A percentile compares a stretch with the other conserved stretches of the same genome.
phyloP scores from a whole-genome alignment of 352 stramenopile genomes.

The Pythium folliculosum region DNA sequence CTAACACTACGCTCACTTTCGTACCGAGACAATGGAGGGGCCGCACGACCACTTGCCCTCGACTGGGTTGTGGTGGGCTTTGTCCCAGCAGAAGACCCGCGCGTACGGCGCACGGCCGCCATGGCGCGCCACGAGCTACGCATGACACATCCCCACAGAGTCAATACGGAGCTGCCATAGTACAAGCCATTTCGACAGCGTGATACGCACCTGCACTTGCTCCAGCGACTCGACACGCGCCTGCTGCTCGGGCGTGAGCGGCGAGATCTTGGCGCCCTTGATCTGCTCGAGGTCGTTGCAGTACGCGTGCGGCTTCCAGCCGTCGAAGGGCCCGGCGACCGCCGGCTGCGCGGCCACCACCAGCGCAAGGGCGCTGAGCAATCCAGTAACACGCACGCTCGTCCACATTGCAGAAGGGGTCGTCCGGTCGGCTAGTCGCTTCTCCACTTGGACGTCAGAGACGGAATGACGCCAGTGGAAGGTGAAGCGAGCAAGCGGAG shows the following conservation, averaged over 20 bases:
- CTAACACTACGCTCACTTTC: not conserved
- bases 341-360: slow-evolving; percentile 28
- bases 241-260: slow-evolving; percentile 58
- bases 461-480: slow-evolving; percentile 5
- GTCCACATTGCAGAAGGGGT: slow-evolving; percentile 8
- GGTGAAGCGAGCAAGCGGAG: not conserved
- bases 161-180: not conserved
- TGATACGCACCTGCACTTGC: slow-evolving; percentile 61
- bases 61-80: slow-evolving; percentile 68
- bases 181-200: not conserved
- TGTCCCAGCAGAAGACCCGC: slow-evolving; percentile 80
- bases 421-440: not conserved
- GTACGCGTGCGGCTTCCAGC: slow-evolving; percentile 80
- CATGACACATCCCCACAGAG: not conserved
- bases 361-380: slow-evolving; percentile 22
- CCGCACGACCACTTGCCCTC: slow-evolving; percentile 73
- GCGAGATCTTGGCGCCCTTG: slow-evolving; percentile 53
- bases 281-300: slow-evolving; percentile 76
- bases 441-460: not conserved
- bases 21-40: slow-evolving; percentile 71
- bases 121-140: slow-evolving; percentile 71
- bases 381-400: slow-evolving; percentile 6
- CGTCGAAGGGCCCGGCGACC: slow-evolving; percentile 56
- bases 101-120: slow-evolving; percentile 75
- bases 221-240: slow-evolving; percentile 69